Evolutionary conservation across 805 yeast species (phyloP), one percentile per base, ranked within the genome.

Genomic region (Kodamaea hsintzibuensis): DNA sequence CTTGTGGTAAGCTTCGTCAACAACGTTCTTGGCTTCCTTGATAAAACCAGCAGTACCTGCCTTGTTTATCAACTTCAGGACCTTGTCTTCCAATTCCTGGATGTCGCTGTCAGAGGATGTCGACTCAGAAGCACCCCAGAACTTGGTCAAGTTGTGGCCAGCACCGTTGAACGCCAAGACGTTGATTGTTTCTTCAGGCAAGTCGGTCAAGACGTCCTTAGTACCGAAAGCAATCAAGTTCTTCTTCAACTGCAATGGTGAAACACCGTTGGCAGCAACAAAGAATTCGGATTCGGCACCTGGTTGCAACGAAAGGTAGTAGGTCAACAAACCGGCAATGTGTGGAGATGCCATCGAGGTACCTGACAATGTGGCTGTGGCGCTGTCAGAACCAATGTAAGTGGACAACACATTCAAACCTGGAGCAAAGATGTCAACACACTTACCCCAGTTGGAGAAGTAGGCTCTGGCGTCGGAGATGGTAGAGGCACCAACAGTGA

Each of bases 281-380:
- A 71, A 66, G 76, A 74, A 73, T 66, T 77, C 84, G 19, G 85
- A 81, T 55, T 67, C 73, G 56, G 75, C 61, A 48, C 76, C 78
- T 19, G 86, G 86, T 63, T 79, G 80, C 65, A 82, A 77, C 14
- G 85, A 81, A 57, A 82, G 70, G 68, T 73, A 82, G 74, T 82
- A 82, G 5, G 85, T 67, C 66, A 82, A 71, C 62, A 82, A 73
- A 17, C 86, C 86, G 39, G 81, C 77, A 58, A 82, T 69, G 62
- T 82, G 85, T 40, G 86, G 86, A 13, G 86, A 76, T 19, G 86
- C 86, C 86, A 82, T 82, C 40, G 86, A 82, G 17, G 86, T 82
- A 60, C 86, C 86, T 35, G 85, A 80, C 72, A 82, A 72, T 19
- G 79, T 71, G 57, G 81, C 79, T 35, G 82, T 76, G 58, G 82